These are phyloP conservation scores for Aspergillus unguis DNA, from an alignment of 2,329 filamentous ascomycete genomes.

Conservation along the genomic window DNA sequence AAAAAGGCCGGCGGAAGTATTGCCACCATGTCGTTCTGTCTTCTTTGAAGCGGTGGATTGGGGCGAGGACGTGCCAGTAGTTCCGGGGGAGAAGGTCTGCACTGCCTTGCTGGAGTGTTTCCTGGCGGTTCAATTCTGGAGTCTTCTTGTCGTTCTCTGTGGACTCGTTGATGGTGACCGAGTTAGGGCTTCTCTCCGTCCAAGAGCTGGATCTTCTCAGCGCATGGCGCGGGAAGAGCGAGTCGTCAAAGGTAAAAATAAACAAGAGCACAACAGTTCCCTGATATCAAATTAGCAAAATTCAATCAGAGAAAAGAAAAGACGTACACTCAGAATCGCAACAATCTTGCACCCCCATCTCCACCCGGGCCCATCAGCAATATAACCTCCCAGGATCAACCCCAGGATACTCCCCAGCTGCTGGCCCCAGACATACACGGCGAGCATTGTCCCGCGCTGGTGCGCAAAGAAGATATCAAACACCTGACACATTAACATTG, in stretches of 20 bases:
- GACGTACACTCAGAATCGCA: constrained; percentile 26
- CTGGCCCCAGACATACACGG: constrained; percentile 40
- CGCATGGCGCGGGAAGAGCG: constrained; percentile 34
- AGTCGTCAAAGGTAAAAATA: constrained; percentile 36
- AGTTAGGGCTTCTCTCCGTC: background rate
- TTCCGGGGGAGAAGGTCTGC: constrained; percentile 20
- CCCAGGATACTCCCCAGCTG: constrained; percentile 40
- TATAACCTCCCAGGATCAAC: constrained; percentile 37
- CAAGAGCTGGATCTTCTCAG: constrained; percentile 16
- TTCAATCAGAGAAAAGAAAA: background rate
- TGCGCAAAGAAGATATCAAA: constrained; percentile 43
- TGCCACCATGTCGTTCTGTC: constrained; percentile 39
- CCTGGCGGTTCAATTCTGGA: background rate
- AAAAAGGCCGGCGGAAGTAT: constrained; percentile 41
- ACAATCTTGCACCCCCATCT: constrained; percentile 35
- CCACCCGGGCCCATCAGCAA: constrained; percentile 35
- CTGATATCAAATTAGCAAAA: constrained; percentile 5
- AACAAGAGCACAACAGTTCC: constrained; percentile 25
- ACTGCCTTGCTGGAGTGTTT: constrained; percentile 18
- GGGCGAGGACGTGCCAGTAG: constrained; percentile 23
- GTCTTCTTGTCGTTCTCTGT: background rate
- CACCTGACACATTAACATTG: constrained; percentile 18
- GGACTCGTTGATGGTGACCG: background rate
- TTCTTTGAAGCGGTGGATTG: constrained; percentile 27
- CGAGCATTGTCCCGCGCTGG: constrained; percentile 36